Evolutionary conservation across 805 yeast species (phyloP).

Genomic region (Yarrowia sp.): DNA sequence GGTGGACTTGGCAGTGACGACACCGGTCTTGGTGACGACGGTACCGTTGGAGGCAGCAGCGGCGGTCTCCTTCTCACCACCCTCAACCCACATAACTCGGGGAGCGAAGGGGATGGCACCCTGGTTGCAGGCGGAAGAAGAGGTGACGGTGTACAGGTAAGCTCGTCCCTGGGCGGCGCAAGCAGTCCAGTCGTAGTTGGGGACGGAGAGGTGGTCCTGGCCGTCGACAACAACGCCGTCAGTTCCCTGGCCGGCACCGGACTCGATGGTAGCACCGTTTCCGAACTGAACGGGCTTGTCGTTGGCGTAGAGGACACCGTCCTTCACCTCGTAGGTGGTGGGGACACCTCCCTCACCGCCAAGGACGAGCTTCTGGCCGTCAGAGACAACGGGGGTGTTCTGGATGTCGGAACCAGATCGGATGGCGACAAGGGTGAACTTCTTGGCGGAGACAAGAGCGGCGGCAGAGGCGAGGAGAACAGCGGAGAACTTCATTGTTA

Average conservation of each 20-base stretch:
- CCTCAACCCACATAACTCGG: background rate
- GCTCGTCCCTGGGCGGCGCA: conserved; percentile 5
- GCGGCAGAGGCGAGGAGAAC: conserved; percentile 19
- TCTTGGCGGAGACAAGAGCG: conserved; percentile 14
- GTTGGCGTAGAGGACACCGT: conserved; percentile 9
- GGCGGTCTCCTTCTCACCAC: background rate
- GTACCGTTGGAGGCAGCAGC: conserved; percentile 6
- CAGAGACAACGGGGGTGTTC: background rate
- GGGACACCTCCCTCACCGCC: background rate
- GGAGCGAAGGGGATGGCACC: conserved; percentile 13
- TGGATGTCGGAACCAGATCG: conserved; percentile 24
- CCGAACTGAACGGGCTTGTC: conserved; percentile 16
- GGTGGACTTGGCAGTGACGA: conserved; percentile 27
- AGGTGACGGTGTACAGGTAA: background rate
- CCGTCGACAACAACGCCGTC: background rate
- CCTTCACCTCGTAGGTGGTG: conserved; percentile 19
- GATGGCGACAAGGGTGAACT: conserved; percentile 18
- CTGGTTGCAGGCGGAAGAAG: background rate
- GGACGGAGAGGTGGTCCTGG: conserved; percentile 1
- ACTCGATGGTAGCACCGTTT: background rate
- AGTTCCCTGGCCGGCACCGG: background rate
- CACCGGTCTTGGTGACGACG: conserved; percentile 7
- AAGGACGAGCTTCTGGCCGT: background rate
- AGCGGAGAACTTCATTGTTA: conserved; percentile 8
- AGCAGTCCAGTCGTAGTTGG: background rate